Evolutionary conservation across 257 asterid species (phyloP), one percentile per base, ranked within the genome.

Genomic region (Leptodermis oblonga): DNA sequence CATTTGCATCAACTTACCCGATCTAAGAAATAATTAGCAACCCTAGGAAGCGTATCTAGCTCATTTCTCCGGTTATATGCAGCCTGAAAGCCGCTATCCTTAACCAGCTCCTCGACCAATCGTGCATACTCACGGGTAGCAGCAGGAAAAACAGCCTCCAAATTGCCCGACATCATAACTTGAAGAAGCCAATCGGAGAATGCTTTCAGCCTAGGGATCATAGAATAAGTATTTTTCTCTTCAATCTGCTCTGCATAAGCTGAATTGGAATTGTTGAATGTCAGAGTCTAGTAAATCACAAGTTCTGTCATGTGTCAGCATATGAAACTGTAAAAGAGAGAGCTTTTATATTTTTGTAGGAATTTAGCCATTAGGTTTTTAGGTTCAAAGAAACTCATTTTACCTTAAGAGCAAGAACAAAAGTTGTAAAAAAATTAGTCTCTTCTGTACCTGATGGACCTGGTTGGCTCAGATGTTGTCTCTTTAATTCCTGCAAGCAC

Each of bases 121-220:
- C 92, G 90, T 10, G 98, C 81, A 67, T 87, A 87, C 77, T 80
- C 96, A 56, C 95, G 85, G 12, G 99, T 94, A 49, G 97, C 85
- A 69, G 96, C 98, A 49, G 98, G 97, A 46, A 92, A 89, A 62
- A 91, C 79, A 45, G 76, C 84, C 72, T 91, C 99, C 79, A 94
- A 79, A 71, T 88, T 88, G 74, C 98, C 99, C 2, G 90, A 76
- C 79, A 71, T 76, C 86, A 65, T 81, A 18, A 87, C 74, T 76
- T 87, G 88, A 74, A 85, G 86, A 37, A 94, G 93, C 96, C 91
- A 88, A 73, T 69, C 86, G 0, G 98, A 80, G 75, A 94, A 91
- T 39, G 69, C 59, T 76, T 87, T 88, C 71, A 91, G 81, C 67
- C 75, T 76, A 36, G 85, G 90, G 74, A 80, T 76, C 74, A 94